Evolutionary conservation across 257 asterid genomes (phyloP), one percentile per base, ranked within the genome.

Genomic region (Perilla frutescens): DNA sequence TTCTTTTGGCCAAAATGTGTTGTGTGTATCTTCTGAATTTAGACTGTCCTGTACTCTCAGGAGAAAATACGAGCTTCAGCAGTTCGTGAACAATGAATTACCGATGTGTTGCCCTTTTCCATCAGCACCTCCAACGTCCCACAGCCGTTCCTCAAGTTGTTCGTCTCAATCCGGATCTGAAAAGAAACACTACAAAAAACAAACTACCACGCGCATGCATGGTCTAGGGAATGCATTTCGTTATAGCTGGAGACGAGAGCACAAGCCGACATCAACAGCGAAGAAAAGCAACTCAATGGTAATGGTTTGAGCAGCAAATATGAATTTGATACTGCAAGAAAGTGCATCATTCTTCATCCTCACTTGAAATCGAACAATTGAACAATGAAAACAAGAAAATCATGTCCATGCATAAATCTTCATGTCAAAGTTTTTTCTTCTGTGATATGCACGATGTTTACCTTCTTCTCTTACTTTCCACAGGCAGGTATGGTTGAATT

Each of bases 401-500:
- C 1, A 1, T 44, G 49, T 44, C 12, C 12, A 14, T 4, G 12
- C 20, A 20, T 51, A 63, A 43, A 9, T 50, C 43, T 39, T 68
- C n/a, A 32, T 54, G 36, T 47, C 39, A 49, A 49, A 47, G 26
- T 36, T 36, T 56, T 62, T 36, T 47, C 26, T 65, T 39, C 20
- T 54, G 48, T 9, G 61, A 62, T 66, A 57, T 48, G 70, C 62
- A 61, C 40, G 53, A 54, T 56, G 47, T 80, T 72, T 62, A 75
- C 79, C 39, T 6, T 77, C 74, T 70, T 37, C 66, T 71, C 9
- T 70, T 68, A 61, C 77, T 54, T 62, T 71, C 79, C 81, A 69
- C 76, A 91, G 97, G 96, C 93, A 77, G 97, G 98, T 76, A 93
- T 93, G 98, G 89, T 93, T 64, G 98, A 93, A 81, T 93, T 93